These are phyloP conservation scores for Capsaspora owczarzaki DNA, from an alignment of 78 protist species.

Conservation along the genomic window DNA sequence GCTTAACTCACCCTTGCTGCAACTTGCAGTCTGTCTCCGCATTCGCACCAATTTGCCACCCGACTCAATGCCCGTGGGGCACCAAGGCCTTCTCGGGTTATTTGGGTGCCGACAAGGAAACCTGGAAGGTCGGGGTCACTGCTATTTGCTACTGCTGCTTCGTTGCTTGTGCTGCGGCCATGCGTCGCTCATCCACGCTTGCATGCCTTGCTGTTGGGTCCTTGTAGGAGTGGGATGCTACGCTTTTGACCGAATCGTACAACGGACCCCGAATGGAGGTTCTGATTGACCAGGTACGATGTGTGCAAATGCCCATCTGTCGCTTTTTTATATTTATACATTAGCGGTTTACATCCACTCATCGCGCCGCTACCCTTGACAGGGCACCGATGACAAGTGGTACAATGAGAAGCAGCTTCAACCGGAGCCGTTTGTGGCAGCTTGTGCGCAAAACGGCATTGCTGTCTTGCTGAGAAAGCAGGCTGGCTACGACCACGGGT, in stretches of 20 bases:
- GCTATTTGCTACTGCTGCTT: neutral
- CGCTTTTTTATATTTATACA: neutral
- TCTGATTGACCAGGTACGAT: conserved; percentile 58
- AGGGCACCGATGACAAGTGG: conserved; percentile 56
- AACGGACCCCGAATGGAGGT: conserved; percentile 31
- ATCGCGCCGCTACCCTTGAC: neutral
- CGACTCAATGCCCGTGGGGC: conserved; percentile 61
- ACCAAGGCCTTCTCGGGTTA: conserved; percentile 58
- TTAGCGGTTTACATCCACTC: too few relatives aligned
- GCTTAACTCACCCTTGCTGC: neutral
- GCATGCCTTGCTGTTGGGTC: too few relatives aligned
- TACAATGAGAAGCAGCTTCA: conserved; percentile 11
- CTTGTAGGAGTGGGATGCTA: conserved; percentile 38
- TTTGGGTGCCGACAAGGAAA: conserved; percentile 52
- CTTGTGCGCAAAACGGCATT: neutral
- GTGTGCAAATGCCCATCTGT: too few relatives aligned
- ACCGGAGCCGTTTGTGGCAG: conserved; percentile 14
- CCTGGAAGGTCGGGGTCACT: conserved; percentile 8
- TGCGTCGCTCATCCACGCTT: too few relatives aligned
- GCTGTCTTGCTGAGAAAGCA: conserved; percentile 26
- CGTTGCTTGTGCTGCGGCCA: neutral
- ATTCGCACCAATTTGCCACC: conserved; percentile 85
- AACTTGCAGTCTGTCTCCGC: conserved; percentile 67
- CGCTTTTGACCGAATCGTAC: conserved; percentile 23
- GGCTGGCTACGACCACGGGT: conserved; percentile 80